A percentile compares a stretch with the other conserved stretches of the same genome.
phyloP scores from a whole-genome alignment of 164 flowering plant species.

The Buxus sempervirens region DNA sequence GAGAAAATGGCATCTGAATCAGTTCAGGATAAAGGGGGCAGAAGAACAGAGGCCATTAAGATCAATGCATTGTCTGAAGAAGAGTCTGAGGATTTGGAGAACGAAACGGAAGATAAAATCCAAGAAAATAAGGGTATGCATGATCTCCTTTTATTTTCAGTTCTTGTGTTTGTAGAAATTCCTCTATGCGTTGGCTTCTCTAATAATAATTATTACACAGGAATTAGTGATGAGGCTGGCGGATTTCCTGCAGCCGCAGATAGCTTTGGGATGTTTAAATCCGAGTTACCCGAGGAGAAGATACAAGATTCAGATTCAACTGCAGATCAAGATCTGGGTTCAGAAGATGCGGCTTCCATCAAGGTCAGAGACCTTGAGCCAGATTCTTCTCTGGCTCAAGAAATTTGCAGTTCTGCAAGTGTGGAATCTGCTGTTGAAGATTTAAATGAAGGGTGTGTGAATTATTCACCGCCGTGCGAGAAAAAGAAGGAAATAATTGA shows the following conservation, averaged over 20 bases:
- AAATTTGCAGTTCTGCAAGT: too few relatives aligned
- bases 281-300: neutral
- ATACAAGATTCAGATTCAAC: neutral
- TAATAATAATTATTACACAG: neutral
- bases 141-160: neutral
- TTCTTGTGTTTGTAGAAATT: neutral
- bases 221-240: neutral
- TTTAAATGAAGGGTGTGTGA: neutral
- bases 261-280: neutral
- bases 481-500: neutral
- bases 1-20: slow-evolving; percentile 5
- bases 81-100: slow-evolving; percentile 11
- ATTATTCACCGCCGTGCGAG: too few relatives aligned
- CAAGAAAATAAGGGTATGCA: slow-evolving; percentile 1
- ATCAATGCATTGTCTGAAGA: slow-evolving; percentile 19
- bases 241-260: neutral
- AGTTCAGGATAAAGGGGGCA: slow-evolving; percentile 5
- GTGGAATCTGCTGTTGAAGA: slow-evolving; percentile 6
- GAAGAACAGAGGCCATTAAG: slow-evolving; percentile 16
- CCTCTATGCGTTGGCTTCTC: neutral
- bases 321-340: slow-evolving; percentile 1
- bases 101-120: neutral
- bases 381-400: too few relatives aligned
- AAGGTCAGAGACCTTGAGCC: neutral
- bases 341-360: neutral